Evolutionary conservation across 345 rosid genomes (phyloP).

Genomic region (Hypericum perforatum): DNA sequence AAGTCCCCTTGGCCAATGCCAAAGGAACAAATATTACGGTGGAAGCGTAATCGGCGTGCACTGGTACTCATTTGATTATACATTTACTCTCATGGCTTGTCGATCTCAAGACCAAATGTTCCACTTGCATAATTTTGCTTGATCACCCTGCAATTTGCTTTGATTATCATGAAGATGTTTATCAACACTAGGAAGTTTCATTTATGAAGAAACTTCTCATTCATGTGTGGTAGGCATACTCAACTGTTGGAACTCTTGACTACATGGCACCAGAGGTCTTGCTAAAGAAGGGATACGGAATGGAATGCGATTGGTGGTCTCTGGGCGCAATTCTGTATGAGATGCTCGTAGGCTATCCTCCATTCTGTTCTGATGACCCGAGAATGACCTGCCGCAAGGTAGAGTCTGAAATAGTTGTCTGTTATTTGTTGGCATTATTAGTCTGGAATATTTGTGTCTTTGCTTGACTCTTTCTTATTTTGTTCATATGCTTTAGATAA

Average conservation of each 20-base stretch:
- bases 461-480: background rate
- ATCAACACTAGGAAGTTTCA: conserved; percentile 6
- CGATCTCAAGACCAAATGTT: background rate
- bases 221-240: conserved; percentile 58
- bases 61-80: conserved; percentile 32
- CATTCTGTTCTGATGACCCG: conserved; percentile 95
- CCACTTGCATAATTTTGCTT: too few relatives aligned
- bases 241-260: conserved; percentile 98
- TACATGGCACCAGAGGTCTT: conserved; percentile 99
- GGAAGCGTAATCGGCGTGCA: conserved; percentile 97
- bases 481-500: conserved; percentile 36
- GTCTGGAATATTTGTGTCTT: conserved; percentile 16
- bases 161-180: conserved; percentile 8
- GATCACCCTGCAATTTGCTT: background rate
- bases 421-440: conserved; percentile 13
- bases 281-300: conserved; percentile 92
- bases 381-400: conserved; percentile 97
- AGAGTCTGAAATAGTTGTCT: conserved; percentile 14
- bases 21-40: conserved; percentile 59
- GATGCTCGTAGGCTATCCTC: conserved; percentile 96
- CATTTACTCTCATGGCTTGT: conserved; percentile 4
- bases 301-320: conserved; percentile 99
- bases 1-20: conserved; percentile 80
- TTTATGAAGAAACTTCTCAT: background rate
- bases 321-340: conserved; percentile 95